Base-by-base conservation (phyloP, 805 yeast species). In the Schwanniomyces sp. region DNA sequence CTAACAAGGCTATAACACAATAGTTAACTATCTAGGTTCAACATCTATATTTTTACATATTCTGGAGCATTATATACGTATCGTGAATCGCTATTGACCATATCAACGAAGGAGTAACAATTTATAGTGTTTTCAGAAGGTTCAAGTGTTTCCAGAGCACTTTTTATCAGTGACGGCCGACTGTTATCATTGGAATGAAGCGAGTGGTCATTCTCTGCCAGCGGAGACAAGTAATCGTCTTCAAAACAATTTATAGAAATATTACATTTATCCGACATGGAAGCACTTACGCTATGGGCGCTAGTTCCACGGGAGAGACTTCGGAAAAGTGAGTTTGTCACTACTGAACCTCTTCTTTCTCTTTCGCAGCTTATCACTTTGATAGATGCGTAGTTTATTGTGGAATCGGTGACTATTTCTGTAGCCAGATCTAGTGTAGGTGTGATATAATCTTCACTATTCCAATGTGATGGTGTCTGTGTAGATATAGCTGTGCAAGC, bases 341-440 rank as follows among this genome's bases (percentile, higher is more conserved):
- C 55, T 32, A 60, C 54, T 1, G 62, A 57, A 18, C 64, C 46
- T n/a, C 62, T 56, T 24, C 65, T 45, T 14, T 43, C 32, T n/a
- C 45, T 51, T 12, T 56, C 59, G 21, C 60, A 53, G 49, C 63
- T 60, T 26, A 60, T 58, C 32, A 63, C 43, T 34, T 62, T 55
- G 26, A 67, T 66, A 34, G 56, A 48, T 27, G 59, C 53, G 38
- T 46, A 47, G 32, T 60, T 61, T 5, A 63, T 50, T 6, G 54
- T 44, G 10, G 72, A 70, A 43, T 67, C 56, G 38, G 55, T 51
- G 14, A 66, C 45, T 26, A 66, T 58, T 46, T 67, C 70, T 0
- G 70, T 54, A 17, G 71, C 61, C 36, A 61, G 52, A 49, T 66
- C 70, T 40, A 67, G 51, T 9, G 63, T 62, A 7, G 72, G 72